These are phyloP conservation scores for Agrocybe pediades DNA, from an alignment of 768 basidiomycete genomes.

Conservation along the genomic window DNA sequence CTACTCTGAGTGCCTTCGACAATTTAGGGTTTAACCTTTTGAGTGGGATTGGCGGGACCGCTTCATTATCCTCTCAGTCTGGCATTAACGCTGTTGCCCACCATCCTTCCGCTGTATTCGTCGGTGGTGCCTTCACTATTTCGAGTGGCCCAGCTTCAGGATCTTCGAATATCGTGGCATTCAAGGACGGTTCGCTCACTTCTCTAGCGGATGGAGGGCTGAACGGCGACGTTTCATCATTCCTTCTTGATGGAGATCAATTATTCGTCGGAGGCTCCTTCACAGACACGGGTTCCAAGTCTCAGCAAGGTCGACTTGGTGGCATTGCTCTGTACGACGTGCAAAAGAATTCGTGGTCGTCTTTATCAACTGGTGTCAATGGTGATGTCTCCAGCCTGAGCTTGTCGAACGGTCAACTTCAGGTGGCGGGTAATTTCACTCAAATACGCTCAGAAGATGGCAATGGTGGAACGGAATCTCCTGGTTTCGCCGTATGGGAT, in stretches of 20 bases:
- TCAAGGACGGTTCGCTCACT: conserved; percentile 58
- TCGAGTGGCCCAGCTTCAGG: conserved; percentile 56
- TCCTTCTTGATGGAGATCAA: conserved; percentile 61
- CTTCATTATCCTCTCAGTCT: conserved; percentile 35
- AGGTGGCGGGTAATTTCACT: conserved; percentile 80
- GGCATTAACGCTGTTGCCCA: conserved; percentile 59
- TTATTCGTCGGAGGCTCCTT: conserved; percentile 92
- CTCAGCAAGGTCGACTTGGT: conserved; percentile 51
- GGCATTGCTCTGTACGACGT: conserved; percentile 77
- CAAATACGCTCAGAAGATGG: conserved; percentile 35
- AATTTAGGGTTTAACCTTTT: conserved; percentile 61
- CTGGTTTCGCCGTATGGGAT: conserved; percentile 82
- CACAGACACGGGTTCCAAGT: conserved; percentile 59
- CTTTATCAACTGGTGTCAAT: conserved; percentile 74
- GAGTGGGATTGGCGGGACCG: conserved; percentile 54
- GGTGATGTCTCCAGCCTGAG: conserved; percentile 70
- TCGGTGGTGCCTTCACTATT: conserved; percentile 79
- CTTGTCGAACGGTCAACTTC: conserved; percentile 49
- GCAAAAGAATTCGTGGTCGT: conserved; percentile 60
- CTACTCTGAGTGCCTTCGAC: conserved; percentile 71
- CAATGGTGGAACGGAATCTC: conserved; percentile 35
- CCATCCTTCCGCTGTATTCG: conserved; percentile 69
- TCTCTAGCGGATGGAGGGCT: conserved; percentile 68
- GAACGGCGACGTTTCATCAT: conserved; percentile 73
- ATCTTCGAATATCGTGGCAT: conserved; percentile 71